phyloP scores from a whole-genome alignment of 1,284 basidiomycete genomes.

The Mrakiaceae sp. region DNA sequence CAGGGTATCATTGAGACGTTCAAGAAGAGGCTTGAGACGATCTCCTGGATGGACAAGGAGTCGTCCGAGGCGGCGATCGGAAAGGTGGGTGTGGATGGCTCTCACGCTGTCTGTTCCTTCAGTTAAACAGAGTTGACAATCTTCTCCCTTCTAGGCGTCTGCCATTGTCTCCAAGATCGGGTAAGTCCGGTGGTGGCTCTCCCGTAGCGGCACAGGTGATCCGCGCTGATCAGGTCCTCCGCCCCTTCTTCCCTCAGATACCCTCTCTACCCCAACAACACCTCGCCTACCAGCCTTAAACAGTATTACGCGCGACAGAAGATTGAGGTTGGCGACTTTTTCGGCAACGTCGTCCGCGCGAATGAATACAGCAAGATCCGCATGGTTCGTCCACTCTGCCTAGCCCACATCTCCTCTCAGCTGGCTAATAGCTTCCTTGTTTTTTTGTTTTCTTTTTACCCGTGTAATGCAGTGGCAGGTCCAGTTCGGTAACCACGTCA shows the following conservation, averaged over 20 bases:
- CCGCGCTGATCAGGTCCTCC: too few species aligned
- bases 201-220: not conserved
- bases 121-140: not conserved
- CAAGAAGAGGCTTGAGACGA: slow-evolving; percentile 58
- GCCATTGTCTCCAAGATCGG: slow-evolving; percentile 37
- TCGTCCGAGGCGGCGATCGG: slow-evolving; percentile 70
- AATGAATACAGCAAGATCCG: slow-evolving; percentile 31
- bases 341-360: slow-evolving; percentile 51
- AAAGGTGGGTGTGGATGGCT: slow-evolving; percentile 45
- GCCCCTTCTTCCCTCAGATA: slow-evolving; percentile 50
- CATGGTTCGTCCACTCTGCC: too few species aligned
- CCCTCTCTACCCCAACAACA: slow-evolving; percentile 73
- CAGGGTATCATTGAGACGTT: slow-evolving; percentile 74
- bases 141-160: slow-evolving; percentile 22
- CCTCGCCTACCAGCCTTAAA: slow-evolving; percentile 54
- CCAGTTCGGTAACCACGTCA: slow-evolving; percentile 55
- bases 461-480: slow-evolving; percentile 47
- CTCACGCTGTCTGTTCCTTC: not conserved
- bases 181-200: slow-evolving; percentile 1
- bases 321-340: slow-evolving; percentile 60
- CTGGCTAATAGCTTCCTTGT: too few species aligned
- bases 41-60: slow-evolving; percentile 86
- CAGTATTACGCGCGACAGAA: slow-evolving; percentile 63
- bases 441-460: too few species aligned
- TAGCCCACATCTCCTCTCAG: too few species aligned